Evolutionary conservation across 148 eudicot species (phyloP).

Genomic region (Fagopyrum tataricum): DNA sequence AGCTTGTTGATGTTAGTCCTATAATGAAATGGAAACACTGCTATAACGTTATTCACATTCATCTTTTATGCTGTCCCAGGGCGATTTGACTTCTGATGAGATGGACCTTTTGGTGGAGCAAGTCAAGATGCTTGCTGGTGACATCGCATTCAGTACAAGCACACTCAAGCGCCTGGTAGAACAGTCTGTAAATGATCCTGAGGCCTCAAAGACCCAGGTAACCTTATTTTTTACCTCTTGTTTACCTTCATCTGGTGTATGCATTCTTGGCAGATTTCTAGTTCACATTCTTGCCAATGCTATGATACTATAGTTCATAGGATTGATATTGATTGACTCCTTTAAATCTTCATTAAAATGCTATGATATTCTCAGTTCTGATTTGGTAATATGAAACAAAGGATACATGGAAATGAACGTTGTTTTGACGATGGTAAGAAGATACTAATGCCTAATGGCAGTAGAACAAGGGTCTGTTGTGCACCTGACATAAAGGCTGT

Average conservation of each 20-base stretch:
- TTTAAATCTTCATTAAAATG: background rate
- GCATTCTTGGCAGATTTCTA: background rate
- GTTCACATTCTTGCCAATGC: background rate
- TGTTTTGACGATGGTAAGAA: background rate
- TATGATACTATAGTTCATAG: background rate
- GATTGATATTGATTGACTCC: background rate
- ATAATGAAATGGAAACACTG: background rate
- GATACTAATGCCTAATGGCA: background rate
- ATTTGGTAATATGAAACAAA: background rate
- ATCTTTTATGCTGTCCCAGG: constrained; percentile 30
- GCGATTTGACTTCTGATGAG: constrained; percentile 70
- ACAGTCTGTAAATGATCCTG: constrained; percentile 80
- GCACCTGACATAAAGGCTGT: too few relatives aligned
- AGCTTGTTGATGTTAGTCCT: background rate
- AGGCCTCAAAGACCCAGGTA: constrained; percentile 72
- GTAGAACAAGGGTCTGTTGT: background rate
- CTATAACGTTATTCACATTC: background rate
- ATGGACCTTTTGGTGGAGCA: constrained; percentile 95
- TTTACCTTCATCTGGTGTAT: background rate
- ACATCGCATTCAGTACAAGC: constrained; percentile 93
- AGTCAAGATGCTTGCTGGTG: constrained; percentile 99
- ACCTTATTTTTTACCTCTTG: constrained; percentile 1
- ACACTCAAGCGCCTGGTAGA: constrained; percentile 88
- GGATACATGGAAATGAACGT: background rate
- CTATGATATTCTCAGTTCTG: background rate